phyloP scores from a whole-genome alignment of 2,329 filamentous ascomycete genomes.

The Cercospora citrullina region DNA sequence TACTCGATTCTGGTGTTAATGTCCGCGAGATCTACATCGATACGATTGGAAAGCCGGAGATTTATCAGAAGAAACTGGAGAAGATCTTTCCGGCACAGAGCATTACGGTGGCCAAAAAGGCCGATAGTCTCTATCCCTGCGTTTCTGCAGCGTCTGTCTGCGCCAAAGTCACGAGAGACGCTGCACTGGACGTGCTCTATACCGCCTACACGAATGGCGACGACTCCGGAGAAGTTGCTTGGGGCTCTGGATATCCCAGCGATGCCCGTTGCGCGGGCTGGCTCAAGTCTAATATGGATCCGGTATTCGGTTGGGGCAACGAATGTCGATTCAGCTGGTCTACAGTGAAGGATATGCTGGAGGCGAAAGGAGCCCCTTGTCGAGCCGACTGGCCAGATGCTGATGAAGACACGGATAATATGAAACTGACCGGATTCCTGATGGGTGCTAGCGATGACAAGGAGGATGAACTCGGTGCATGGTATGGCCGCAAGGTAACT shows the following conservation, averaged over 20 bases:
- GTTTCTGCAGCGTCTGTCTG: slow-evolving; percentile 93
- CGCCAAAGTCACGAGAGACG: slow-evolving; percentile 93
- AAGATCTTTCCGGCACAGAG: slow-evolving; percentile 71
- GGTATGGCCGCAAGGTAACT: slow-evolving; percentile 76
- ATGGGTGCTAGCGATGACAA: slow-evolving; percentile 47
- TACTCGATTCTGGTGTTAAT: slow-evolving; percentile 76
- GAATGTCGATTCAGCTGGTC: slow-evolving; percentile 96
- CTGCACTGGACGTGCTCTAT: slow-evolving; percentile 79
- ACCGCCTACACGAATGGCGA: slow-evolving; percentile 49
- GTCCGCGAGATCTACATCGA: slow-evolving; percentile 91
- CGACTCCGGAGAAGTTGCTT: slow-evolving; percentile 45
- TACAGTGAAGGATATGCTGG: slow-evolving; percentile 89
- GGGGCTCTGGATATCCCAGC: slow-evolving; percentile 93
- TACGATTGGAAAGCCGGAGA: slow-evolving; percentile 79
- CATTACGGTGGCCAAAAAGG: slow-evolving; percentile 65
- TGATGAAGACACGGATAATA: slow-evolving; percentile 66
- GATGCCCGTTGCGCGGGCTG: slow-evolving; percentile 78
- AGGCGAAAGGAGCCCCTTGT: slow-evolving; percentile 64
- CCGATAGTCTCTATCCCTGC: slow-evolving; percentile 86
- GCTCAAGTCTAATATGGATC: slow-evolving; percentile 85
- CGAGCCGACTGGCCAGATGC: slow-evolving; percentile 82
- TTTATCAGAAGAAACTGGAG: slow-evolving; percentile 83
- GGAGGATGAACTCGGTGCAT: slow-evolving; percentile 69
- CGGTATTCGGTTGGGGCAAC: slow-evolving; percentile 89
- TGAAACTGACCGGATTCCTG: slow-evolving; percentile 77